Conservation (phyloP, 2,329 filamentous ascomycete species). For the Lachnellula suecica region DNA sequence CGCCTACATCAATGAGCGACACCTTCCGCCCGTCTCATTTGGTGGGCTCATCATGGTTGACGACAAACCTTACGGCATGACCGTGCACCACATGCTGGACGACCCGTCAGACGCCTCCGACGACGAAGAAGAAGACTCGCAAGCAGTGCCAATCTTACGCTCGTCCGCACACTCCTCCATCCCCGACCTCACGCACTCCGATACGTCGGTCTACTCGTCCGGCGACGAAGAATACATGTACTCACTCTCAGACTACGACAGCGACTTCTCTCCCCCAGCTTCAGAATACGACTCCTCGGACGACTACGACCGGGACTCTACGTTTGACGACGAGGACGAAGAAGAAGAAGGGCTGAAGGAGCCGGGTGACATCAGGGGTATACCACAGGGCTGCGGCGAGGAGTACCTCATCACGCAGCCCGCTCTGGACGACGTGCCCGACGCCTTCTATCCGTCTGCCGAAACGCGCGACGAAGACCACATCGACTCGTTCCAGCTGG, state of each 20-base stretch:
- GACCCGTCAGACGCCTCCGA: constrained; percentile 52
- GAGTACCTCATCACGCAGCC: constrained; percentile 87
- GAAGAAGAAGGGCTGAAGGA: constrained; percentile 45
- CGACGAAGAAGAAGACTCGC: constrained; percentile 33
- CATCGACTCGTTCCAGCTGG: constrained; percentile 75
- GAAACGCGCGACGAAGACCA: constrained; percentile 76
- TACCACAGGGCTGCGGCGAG: constrained; percentile 72
- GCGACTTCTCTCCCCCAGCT: constrained; percentile 38
- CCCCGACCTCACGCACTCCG: constrained; percentile 36
- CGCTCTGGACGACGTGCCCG: constrained; percentile 82
- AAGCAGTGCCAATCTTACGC: constrained; percentile 29
- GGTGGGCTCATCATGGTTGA: constrained; percentile 86
- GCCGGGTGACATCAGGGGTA: constrained; percentile 74
- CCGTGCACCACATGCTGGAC: constrained; percentile 95
- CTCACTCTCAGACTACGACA: constrained; percentile 63
- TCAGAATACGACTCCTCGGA: constrained; percentile 36
- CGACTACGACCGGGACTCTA: constrained; percentile 39
- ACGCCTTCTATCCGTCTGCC: constrained; percentile 76
- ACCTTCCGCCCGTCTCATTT: constrained; percentile 87
- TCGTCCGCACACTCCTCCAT: constrained; percentile 29
- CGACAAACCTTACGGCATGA: constrained; percentile 86
- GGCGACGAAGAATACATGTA: constrained; percentile 55
- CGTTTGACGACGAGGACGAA: constrained; percentile 47
- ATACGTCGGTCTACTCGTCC: constrained; percentile 28
- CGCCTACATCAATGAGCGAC: constrained; percentile 80